phyloP scores from a whole-genome alignment of 2,329 filamentous ascomycete genomes.

The Arthrobotrys conoides region DNA sequence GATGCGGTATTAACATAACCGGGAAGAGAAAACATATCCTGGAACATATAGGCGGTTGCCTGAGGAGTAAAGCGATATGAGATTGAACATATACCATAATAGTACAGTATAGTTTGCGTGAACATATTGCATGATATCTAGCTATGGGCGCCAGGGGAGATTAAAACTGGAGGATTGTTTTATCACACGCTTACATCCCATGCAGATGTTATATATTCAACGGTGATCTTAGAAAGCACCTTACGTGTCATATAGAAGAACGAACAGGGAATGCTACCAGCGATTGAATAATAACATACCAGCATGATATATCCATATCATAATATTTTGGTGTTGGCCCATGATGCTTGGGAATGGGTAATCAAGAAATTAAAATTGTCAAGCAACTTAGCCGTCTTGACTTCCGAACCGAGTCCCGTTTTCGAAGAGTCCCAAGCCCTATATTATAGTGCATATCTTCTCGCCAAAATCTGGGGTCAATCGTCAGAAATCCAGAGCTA shows the following conservation, averaged over 20 bases:
- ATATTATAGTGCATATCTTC: conserved; percentile 14
- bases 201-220: conserved; percentile 22
- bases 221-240: conserved; percentile 32
- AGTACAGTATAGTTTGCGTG: not conserved
- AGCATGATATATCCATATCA: conserved; percentile 20
- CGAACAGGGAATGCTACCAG: conserved; percentile 52
- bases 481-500: not conserved
- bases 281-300: conserved; percentile 44
- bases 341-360: conserved; percentile 35
- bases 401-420: conserved; percentile 37
- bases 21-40: conserved; percentile 33
- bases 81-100: not conserved
- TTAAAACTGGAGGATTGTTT: conserved; percentile 18
- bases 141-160: conserved; percentile 20
- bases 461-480: conserved; percentile 41
- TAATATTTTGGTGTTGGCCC: conserved; percentile 32
- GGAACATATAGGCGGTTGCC: conserved; percentile 33
- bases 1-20: conserved; percentile 55
- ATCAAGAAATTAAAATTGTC: conserved; percentile 43
- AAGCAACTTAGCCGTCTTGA: conserved; percentile 41
- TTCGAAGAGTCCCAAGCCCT: conserved; percentile 10
- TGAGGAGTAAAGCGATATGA: conserved; percentile 18
- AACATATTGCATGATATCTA: conserved; percentile 8
- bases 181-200: conserved; percentile 19
- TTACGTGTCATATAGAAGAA: conserved; percentile 24